Evolutionary conservation across 192 early-diverging fungal species (phyloP), one percentile per base, ranked within the genome.

Genomic region (Coemansia sp.): DNA sequence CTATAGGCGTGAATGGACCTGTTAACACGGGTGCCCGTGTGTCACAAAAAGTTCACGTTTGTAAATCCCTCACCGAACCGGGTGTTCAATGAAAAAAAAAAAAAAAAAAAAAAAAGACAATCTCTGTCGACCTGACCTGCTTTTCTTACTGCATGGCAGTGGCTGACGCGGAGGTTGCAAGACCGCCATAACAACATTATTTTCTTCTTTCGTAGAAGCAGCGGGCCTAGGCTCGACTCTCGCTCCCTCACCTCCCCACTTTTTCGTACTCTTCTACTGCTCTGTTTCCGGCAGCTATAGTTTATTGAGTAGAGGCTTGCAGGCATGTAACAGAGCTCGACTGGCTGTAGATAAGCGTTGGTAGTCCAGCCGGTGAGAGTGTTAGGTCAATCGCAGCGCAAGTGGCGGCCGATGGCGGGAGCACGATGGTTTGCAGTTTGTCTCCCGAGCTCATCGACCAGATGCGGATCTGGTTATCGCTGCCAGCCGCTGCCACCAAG

Each of bases 401-500:
- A 35, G 65, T 23, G 14, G 69, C 69, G 9, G 47, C 18, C 0
- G 61, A 38, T 1, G 62, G 52, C 16, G 65, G 56, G 31, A 75
- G 55, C 35, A 45, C 18, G 18, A 71, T 9, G 11, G 43, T 28
- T 13, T 41, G 64, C 37, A 80, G 53, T 35, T 45, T 59, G 11
- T 39, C 45, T 14, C 68, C 72, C 1, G 59, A 72, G 9, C 42
- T 48, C 62, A 75, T 48, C 13, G 65, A 62, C 77, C 77, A 80
- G 10, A 80, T 3, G 10, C 66, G 64, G 34, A 80, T 53, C 6
- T 53, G 61, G 45, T 62, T 71, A 53, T 80, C 77, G 42, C 61
- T 64, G 42, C 61, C 58, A 0, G 77, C 77, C 0, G 68, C 66
- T 12, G 62, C 72, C 39, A 74, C 69, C 23, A 68, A 53, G 36